Evolutionary conservation across 2,329 filamentous ascomycete genomes (phyloP).

Genomic region (Monilinia aucupariae): DNA sequence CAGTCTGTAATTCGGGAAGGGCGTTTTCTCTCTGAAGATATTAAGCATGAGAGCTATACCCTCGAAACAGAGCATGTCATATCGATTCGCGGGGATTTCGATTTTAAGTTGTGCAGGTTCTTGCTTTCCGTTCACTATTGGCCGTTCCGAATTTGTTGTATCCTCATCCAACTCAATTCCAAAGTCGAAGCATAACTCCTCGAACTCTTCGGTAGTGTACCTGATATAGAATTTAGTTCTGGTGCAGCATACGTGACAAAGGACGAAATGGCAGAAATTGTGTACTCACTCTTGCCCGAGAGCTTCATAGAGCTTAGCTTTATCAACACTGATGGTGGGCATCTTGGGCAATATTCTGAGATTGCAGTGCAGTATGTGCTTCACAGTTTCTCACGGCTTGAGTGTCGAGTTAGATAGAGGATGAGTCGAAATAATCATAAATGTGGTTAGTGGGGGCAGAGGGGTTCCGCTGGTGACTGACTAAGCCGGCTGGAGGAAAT

Average conservation of each 20-base stretch:
- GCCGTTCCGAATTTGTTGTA: conserved; percentile 49
- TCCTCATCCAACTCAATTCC: conserved; percentile 95
- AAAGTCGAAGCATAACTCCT: conserved; percentile 97
- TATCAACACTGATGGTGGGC: conserved; percentile 97
- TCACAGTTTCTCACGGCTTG: neutral
- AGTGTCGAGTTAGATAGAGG: neutral
- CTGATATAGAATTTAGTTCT: conserved; percentile 41
- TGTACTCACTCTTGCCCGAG: conserved; percentile 73
- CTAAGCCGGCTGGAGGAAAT: too few relatives aligned
- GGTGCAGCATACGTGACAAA: neutral
- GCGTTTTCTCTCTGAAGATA: conserved; percentile 75
- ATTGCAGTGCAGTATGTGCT: conserved; percentile 1
- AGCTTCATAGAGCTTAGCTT: conserved; percentile 89
- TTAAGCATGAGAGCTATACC: conserved; percentile 94
- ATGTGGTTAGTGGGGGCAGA: conserved; percentile 13
- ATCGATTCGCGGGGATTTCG: conserved; percentile 93
- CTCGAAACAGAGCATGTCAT: conserved; percentile 94
- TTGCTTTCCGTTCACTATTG: conserved; percentile 70
- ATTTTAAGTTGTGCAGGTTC: conserved; percentile 94
- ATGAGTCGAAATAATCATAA: conserved; percentile 17
- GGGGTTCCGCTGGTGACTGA: too few relatives aligned
- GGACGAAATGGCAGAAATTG: conserved; percentile 19
- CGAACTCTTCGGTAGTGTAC: conserved; percentile 90
- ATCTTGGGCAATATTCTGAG: conserved; percentile 47
- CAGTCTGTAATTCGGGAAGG: conserved; percentile 74